Evolutionary conservation across 345 rosid species (phyloP).

Genomic region (Nasturtium officinale): DNA sequence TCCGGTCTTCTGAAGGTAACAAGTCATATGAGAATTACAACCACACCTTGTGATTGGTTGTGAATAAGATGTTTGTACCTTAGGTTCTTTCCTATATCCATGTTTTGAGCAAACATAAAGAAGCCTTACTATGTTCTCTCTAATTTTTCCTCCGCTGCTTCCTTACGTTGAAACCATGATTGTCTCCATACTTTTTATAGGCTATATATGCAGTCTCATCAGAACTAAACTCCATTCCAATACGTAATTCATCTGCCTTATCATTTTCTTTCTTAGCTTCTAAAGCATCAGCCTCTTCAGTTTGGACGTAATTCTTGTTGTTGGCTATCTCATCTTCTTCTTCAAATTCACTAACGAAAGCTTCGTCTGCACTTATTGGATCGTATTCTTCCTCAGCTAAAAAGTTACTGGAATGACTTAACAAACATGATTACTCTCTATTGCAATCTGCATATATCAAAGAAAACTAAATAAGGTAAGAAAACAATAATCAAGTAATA

Average conservation of each 20-base stretch:
- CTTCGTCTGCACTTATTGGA: not conserved
- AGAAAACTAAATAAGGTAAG: too few relatives aligned
- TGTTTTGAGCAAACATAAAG: constrained; percentile 21
- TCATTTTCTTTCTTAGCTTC: not conserved
- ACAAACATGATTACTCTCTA: not conserved
- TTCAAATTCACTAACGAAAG: not conserved
- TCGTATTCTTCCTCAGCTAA: not conserved
- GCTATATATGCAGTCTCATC: not conserved
- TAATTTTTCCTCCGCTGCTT: not conserved
- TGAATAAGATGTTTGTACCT: not conserved
- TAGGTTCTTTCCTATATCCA: not conserved
- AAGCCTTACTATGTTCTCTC: not conserved
- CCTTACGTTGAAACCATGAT: not conserved
- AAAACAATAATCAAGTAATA: too few relatives aligned
- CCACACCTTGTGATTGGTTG: not conserved
- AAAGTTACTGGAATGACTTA: not conserved
- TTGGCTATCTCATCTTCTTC: not conserved
- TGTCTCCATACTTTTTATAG: not conserved
- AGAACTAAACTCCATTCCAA: not conserved
- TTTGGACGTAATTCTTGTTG: not conserved
- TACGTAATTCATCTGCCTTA: not conserved
- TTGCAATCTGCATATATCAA: too few relatives aligned
- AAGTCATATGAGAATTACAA: not conserved
- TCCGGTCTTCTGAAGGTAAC: not conserved
- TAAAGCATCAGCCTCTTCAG: not conserved